Evolutionary conservation across 176 grass and related monocot genomes (phyloP), one percentile per base, ranked within the genome.

Genomic region (Phragmites australis): DNA sequence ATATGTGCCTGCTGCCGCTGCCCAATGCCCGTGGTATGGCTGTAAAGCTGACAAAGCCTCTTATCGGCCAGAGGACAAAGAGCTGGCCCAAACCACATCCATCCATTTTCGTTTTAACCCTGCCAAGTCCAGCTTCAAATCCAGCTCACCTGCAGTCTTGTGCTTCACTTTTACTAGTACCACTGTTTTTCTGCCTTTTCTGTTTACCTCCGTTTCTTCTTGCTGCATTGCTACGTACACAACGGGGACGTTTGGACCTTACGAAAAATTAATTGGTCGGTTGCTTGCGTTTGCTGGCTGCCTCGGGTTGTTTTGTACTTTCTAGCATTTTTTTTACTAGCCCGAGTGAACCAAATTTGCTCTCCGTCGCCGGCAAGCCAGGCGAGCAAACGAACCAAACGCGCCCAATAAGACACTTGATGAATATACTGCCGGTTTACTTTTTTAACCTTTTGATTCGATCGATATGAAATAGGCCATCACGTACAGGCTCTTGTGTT

Each of bases 1-100:
- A 19, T 47, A 16, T 22, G 31, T 16, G 67, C 25, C 12, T 46
- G 19, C 19, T 9, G 52, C 41, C 3, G 3, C 8, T 8, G 47
- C 47, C 47, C 47, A 13, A 17, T 49, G 54, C 41, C 73, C 72
- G 44, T 75, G 19, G 51, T 46, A 69, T 1, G 78, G 68, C 59
- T 73, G 80, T 75, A 83, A 75, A 75, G 70, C 81, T 48, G 81
- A 66, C 70, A 74, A 73, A 73, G 47, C 32, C 68, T 65, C 68
- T n/a, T 8, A 53, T n/a, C 48, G 70, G 48, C 49, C 77, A 86
- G 68, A 57, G 68, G 84, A 74, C 76, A 67, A 29, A 40, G 56
- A 73, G 68, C 84, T 80, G 59, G 68, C 76, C 10, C 40, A 53
- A 55, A 25, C 77, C 61, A 22, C 34, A 31, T 51, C 44, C 7